Evolutionary conservation across 176 grass and related monocot genomes (phyloP), one percentile per base, ranked within the genome.

Genomic region (Coix lacrymajobi): DNA sequence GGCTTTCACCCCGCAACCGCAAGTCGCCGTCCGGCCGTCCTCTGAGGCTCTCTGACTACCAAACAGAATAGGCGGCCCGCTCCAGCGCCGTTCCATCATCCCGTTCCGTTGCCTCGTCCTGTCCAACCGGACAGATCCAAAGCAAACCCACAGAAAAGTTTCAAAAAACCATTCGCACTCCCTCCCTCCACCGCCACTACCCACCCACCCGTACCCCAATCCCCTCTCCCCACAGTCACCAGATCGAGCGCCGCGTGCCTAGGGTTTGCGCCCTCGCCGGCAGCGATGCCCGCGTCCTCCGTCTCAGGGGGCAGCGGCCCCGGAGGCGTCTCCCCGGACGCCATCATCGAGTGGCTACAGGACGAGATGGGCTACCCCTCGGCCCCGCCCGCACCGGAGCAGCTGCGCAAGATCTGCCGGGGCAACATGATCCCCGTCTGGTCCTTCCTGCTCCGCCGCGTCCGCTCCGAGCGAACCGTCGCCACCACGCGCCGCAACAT

Each of bases 321-420:
- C 15, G 92, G 89, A 8, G 85, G 85, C 69, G 91, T 87, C 1
- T 84, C 89, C n/a, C 91, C 96, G 74, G 93, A 99, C 69, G 96
- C 85, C 76, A 99, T 99, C 74, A 81, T 96, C 72, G 96, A 99
- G 87, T 99, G 96, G 96, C 80, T 99, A 30, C 96, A 96, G 79
- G 90, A 94, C 76, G 96, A 99, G 90, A 99, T 99, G 96, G 96
- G 96, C 10, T 96, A 90, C 89, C 93, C 96, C 14, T 93, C 89
- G 69, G 72, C 96, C 11, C 87, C 85, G 28, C 93, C 93, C 7
- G 85, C 96, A 2, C 79, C 89, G 26, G 96, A 99, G 16, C 96
- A 96, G 83, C 89, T 99, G 6, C 96, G 91, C 87, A 99, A 99
- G 93, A 99, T 99, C 96, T 99, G 96, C 89, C 91, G 96, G 49